A percentile compares a stretch with the other conserved stretches of the same genome.
Evolutionary conservation across 768 basidiomycete species (phyloP).

Genomic region (Amanita jacksonii): DNA sequence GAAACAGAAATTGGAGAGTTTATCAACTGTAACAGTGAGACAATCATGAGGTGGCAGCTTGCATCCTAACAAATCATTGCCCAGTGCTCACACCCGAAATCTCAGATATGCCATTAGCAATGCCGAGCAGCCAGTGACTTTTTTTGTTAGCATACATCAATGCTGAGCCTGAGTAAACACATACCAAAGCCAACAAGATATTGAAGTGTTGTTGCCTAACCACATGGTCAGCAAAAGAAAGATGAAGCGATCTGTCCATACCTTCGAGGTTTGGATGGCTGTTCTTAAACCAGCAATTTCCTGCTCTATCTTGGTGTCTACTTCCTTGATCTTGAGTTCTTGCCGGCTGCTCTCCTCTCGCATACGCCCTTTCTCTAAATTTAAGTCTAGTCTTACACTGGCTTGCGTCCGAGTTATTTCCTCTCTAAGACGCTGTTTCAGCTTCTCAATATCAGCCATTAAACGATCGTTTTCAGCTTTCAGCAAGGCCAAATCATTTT

Average conservation of each 20-base stretch:
- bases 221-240: not conserved
- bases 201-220: conserved; percentile 74
- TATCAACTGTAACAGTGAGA: no score
- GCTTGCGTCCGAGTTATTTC: conserved; percentile 89
- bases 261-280: conserved; percentile 80
- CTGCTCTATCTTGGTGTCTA: conserved; percentile 93
- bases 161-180: conserved; percentile 17
- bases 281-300: conserved; percentile 86
- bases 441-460: conserved; percentile 81
- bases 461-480: conserved; percentile 97
- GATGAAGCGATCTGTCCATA: conserved; percentile 15
- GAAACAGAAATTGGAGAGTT: no score
- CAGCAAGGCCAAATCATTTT: conserved; percentile 92
- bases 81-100: conserved; percentile 49
- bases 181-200: conserved; percentile 81
- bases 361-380: conserved; percentile 94
- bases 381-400: conserved; percentile 89
- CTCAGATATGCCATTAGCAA: conserved; percentile 82
- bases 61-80: no score
- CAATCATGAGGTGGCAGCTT: no score
- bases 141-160: conserved; percentile 10
- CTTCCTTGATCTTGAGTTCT: conserved; percentile 95
- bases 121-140: conserved; percentile 81
- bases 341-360: conserved; percentile 87
- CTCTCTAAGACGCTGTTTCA: conserved; percentile 87